Conservation (phyloP, 2,329 filamentous ascomycete species). For the Neofusicoccum parvum region DNA sequence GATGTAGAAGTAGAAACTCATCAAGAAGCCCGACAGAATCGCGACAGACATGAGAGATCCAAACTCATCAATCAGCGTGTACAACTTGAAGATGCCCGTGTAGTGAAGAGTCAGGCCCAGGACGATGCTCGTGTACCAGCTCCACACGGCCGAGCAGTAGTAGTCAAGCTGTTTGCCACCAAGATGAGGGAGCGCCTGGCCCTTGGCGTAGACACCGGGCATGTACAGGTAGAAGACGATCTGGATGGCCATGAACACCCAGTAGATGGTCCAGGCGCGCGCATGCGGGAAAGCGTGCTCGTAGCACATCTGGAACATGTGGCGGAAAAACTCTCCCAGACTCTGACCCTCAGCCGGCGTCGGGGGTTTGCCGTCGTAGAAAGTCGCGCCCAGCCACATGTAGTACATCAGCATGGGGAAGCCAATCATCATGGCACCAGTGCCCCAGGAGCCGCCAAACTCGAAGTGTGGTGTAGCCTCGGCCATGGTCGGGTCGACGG, state of each 20-base stretch:
- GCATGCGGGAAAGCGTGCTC: constrained; percentile 80
- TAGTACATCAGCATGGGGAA: constrained; percentile 98
- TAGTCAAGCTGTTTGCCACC: constrained; percentile 86
- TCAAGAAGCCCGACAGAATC: constrained; percentile 85
- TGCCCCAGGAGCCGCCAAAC: constrained; percentile 85
- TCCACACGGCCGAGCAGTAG: constrained; percentile 88
- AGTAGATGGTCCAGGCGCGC: constrained; percentile 91
- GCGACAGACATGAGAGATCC: constrained; percentile 90
- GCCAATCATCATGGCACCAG: constrained; percentile 80
- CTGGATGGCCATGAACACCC: constrained; percentile 87
- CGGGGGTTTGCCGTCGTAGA: constrained; percentile 85
- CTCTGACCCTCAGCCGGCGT: constrained; percentile 66
- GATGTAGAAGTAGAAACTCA: constrained; percentile 81
- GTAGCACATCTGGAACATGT: constrained; percentile 74
- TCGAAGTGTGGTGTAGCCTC: constrained; percentile 57
- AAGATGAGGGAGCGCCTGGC: constrained; percentile 82
- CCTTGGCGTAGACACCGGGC: constrained; percentile 84
- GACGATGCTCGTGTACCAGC: constrained; percentile 83
- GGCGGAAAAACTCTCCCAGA: constrained; percentile 68
- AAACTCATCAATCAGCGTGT: constrained; percentile 93
- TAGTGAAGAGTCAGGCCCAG: constrained; percentile 74
- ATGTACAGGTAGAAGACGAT: constrained; percentile 79
- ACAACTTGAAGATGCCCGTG: constrained; percentile 82
- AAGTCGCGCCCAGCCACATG: constrained; percentile 96
- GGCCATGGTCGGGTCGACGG: constrained; percentile 35